phyloP scores from a whole-genome alignment of 106 monocot genomes.

The Apostasia ramifera region DNA sequence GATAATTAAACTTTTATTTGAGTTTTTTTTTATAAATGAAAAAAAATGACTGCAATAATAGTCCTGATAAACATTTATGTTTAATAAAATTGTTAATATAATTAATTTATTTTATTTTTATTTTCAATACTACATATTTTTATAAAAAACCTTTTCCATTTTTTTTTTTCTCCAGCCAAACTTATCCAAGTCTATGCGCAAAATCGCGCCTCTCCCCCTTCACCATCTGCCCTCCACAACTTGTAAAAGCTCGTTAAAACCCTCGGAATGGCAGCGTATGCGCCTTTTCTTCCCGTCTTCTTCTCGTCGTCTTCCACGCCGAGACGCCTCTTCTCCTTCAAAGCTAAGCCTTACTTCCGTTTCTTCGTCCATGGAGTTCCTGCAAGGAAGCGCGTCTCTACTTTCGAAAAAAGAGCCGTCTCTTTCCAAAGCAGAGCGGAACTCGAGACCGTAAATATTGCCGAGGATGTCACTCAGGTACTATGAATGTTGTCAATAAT shows the following conservation, averaged over 20 bases:
- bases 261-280: constrained; percentile 8
- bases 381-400: neutral
- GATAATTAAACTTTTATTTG: no score
- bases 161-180: no score
- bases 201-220: no score
- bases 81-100: no score
- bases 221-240: neutral
- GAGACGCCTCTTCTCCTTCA: neutral
- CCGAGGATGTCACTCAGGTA: constrained; percentile 97
- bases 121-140: no score
- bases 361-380: constrained; percentile 1
- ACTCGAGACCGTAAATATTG: constrained; percentile 81
- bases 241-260: constrained; percentile 19
- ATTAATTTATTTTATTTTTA: no score
- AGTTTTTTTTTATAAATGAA: no score
- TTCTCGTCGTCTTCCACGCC: constrained; percentile 1
- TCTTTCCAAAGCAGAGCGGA: constrained; percentile 32
- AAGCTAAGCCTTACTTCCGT: neutral
- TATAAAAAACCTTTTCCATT: no score
- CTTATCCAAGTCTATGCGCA: no score
- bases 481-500: no score
- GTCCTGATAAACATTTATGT: no score
- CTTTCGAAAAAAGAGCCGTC: constrained; percentile 15
- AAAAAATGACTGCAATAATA: no score
- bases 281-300: neutral